Conservation (phyloP, 345 rosid species). For the Rhodomyrtus tomentosa region DNA sequence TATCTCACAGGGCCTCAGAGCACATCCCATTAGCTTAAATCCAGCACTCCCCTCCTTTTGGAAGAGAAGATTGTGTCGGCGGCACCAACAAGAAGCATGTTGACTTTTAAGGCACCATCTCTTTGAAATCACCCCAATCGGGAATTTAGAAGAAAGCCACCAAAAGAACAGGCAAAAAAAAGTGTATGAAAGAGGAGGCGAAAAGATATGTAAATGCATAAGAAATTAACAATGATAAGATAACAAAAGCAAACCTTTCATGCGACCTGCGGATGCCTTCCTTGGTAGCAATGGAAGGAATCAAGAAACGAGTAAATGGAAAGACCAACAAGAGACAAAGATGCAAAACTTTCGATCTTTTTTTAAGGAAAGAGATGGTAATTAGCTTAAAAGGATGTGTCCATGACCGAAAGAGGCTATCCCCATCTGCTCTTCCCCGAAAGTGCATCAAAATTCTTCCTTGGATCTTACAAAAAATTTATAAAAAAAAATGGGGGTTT, state of each 20-base stretch:
- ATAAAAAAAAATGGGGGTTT: too few species aligned
- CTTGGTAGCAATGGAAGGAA: neutral
- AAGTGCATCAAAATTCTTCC: neutral
- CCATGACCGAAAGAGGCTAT: neutral
- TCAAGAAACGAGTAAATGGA: neutral
- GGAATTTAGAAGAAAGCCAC: neutral
- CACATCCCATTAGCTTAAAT: neutral
- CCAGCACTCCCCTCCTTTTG: neutral
- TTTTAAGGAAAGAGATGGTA: neutral
- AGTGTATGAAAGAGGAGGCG: neutral
- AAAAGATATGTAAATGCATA: neutral
- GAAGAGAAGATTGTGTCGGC: neutral
- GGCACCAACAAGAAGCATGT: neutral
- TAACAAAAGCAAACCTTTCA: neutral
- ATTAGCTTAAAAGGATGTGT: neutral
- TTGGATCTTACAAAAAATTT: neutral
- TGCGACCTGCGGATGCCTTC: neutral
- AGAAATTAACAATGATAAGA: neutral
- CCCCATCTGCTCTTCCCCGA: neutral
- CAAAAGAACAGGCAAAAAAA: neutral
- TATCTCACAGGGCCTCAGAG: neutral
- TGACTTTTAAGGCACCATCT: neutral
- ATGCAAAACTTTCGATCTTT: neutral
- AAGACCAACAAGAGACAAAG: neutral
- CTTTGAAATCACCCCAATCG: neutral